These are phyloP conservation scores for Lentinus polychrous DNA, from an alignment of 1,284 basidiomycete species.

Conservation along the genomic window DNA sequence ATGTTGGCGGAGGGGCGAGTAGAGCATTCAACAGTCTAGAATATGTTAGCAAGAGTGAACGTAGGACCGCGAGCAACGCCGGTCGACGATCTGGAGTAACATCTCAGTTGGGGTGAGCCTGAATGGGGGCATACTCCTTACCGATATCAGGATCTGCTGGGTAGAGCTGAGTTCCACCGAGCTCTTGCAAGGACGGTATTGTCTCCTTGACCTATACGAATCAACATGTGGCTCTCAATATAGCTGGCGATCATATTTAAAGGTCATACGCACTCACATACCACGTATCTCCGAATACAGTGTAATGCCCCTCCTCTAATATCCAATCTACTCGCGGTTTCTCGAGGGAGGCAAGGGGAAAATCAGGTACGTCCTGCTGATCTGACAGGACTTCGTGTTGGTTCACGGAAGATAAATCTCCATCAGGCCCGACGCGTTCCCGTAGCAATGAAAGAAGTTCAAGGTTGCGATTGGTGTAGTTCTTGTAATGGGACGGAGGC, in stretches of 20 bases:
- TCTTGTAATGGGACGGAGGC: conserved; percentile 70
- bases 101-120: not conserved
- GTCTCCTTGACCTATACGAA: conserved; percentile 59
- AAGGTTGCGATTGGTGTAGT: conserved; percentile 65
- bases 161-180: conserved; percentile 68
- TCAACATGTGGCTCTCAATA: not conserved
- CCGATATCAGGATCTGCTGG: conserved; percentile 61
- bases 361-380: conserved; percentile 65
- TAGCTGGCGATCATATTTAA: not conserved
- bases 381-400: conserved; percentile 59
- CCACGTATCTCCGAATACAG: conserved; percentile 76
- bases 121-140: conserved; percentile 23
- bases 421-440: conserved; percentile 36
- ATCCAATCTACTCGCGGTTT: conserved; percentile 81
- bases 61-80: conserved; percentile 56
- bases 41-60: conserved; percentile 65
- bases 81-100: conserved; percentile 56
- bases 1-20: conserved; percentile 48
- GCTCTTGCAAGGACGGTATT: conserved; percentile 64
- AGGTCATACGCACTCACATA: conserved; percentile 41
- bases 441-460: conserved; percentile 52
- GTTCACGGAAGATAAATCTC: conserved; percentile 33
- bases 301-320: conserved; percentile 60
- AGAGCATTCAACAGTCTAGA: conserved; percentile 57
- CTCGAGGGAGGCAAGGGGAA: conserved; percentile 64